These are phyloP conservation scores for Clarireedia homoeocarpa DNA, from an alignment of 2,329 filamentous ascomycete species.

Conservation along the genomic window DNA sequence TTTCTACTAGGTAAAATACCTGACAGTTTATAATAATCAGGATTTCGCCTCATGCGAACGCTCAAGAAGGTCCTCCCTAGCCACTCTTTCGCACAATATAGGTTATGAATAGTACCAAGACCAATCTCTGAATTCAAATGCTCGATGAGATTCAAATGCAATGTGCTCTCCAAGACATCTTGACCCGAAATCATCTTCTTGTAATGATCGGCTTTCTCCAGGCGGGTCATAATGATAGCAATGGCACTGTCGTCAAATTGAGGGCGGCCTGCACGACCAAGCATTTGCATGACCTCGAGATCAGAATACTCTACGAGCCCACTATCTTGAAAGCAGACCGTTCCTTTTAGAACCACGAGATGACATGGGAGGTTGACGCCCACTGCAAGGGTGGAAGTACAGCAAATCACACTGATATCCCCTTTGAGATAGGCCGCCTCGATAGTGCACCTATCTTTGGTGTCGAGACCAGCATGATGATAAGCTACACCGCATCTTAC, in stretches of 20 bases:
- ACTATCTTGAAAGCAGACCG: slow-evolving; percentile 55
- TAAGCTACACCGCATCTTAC: slow-evolving; percentile 59
- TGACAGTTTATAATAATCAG: slow-evolving; percentile 59
- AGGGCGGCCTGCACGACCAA: slow-evolving; percentile 73
- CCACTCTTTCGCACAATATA: slow-evolving; percentile 63
- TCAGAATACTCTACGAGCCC: slow-evolving; percentile 66
- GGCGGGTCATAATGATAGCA: slow-evolving; percentile 71
- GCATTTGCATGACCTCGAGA: slow-evolving; percentile 85
- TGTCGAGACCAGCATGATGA: slow-evolving; percentile 70
- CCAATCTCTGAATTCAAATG: slow-evolving; percentile 81
- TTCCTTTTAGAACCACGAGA: slow-evolving; percentile 77
- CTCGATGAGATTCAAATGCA: slow-evolving; percentile 74
- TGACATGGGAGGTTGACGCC: slow-evolving; percentile 80
- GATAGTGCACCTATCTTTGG: slow-evolving; percentile 54
- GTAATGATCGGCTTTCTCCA: slow-evolving; percentile 57
- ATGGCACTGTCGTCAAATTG: slow-evolving; percentile 73
- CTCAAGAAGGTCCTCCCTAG: slow-evolving; percentile 70
- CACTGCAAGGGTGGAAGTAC: slow-evolving; percentile 76
- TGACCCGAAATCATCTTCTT: slow-evolving; percentile 66
- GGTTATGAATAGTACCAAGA: slow-evolving; percentile 60
- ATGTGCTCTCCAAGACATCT: slow-evolving; percentile 66
- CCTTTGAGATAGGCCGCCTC: slow-evolving; percentile 63
- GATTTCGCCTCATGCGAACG: slow-evolving; percentile 64
- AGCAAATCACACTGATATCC: slow-evolving; percentile 74
- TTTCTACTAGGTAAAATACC: slow-evolving; percentile 40